A percentile compares a stretch with the other conserved stretches of the same genome.
Evolutionary conservation across 2,329 filamentous ascomycete species (phyloP).

Genomic region (Helotiales sp.): DNA sequence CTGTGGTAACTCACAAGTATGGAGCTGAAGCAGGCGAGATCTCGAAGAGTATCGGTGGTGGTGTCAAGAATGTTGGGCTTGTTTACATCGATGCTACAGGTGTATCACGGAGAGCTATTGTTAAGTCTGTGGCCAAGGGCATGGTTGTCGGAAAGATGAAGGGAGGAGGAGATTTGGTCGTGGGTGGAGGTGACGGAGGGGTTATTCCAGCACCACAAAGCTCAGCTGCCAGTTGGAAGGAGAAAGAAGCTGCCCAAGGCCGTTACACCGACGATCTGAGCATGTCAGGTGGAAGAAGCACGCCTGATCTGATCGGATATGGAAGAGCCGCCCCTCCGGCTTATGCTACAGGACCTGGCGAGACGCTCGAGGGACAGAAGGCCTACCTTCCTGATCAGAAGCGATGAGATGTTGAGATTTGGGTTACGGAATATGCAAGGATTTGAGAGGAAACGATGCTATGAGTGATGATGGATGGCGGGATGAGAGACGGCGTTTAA

Average conservation of each 20-base stretch:
- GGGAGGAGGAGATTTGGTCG: conserved; percentile 73
- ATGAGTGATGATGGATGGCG: conserved; percentile 3
- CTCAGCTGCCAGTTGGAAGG: conserved; percentile 31
- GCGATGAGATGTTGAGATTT: conserved; percentile 13
- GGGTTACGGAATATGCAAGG: conserved; percentile 6
- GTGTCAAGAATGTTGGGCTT: conserved; percentile 93
- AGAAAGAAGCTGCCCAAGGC: conserved; percentile 34
- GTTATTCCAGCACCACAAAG: conserved; percentile 21
- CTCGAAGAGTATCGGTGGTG: conserved; percentile 76
- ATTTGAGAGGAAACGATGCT: conserved; percentile 2
- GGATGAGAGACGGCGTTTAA: conserved; percentile 2
- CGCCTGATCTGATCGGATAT: conserved; percentile 36
- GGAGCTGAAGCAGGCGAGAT: conserved; percentile 83
- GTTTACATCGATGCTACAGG: conserved; percentile 97
- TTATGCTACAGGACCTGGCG: conserved; percentile 32
- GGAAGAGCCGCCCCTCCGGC: conserved; percentile 35
- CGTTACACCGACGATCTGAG: conserved; percentile 33
- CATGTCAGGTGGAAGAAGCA: conserved; percentile 36
- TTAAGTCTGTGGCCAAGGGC: conserved; percentile 95
- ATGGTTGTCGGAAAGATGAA: conserved; percentile 88
- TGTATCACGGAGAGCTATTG: conserved; percentile 83
- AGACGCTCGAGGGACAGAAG: conserved; percentile 35
- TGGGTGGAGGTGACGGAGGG: conserved; percentile 60
- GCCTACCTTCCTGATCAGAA: conserved; percentile 23
- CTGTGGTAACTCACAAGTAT: conserved; percentile 88